A percentile compares a stretch with the other conserved stretches of the same genome.
Evolutionary conservation across 805 yeast species (phyloP).

Genomic region (Candida ulmi): DNA sequence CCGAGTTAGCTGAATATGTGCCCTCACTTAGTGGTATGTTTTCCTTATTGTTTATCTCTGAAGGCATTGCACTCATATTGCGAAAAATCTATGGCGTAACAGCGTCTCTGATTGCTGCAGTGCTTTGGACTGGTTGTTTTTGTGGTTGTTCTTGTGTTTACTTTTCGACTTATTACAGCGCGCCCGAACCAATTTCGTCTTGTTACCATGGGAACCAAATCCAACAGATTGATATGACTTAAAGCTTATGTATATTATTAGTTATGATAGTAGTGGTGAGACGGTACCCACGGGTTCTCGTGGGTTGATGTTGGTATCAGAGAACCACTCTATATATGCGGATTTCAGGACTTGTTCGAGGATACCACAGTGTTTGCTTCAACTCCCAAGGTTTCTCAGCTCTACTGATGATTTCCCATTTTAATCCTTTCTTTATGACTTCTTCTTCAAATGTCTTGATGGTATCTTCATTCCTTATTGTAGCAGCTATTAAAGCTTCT

Average conservation of each 20-base stretch:
- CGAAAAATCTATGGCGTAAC: too few relatives aligned
- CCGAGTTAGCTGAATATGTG: neutral
- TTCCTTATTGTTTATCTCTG: neutral
- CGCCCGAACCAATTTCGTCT: neutral
- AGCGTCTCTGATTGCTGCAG: too few relatives aligned
- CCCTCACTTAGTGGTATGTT: neutral
- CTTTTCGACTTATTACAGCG: too few relatives aligned
- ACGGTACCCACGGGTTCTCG: too few relatives aligned
- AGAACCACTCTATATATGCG: constrained; percentile 8
- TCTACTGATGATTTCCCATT: constrained; percentile 10
- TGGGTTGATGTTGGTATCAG: too few relatives aligned
- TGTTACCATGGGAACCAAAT: too few relatives aligned
- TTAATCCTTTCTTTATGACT: constrained; percentile 21
- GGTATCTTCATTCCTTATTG: constrained; percentile 61
- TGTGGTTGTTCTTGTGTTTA: neutral
- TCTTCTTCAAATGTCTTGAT: constrained; percentile 35
- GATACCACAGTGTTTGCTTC: constrained; percentile 20
- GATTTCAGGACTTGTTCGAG: constrained; percentile 13
- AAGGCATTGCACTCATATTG: neutral
- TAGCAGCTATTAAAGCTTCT: constrained; percentile 60
- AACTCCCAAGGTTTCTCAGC: constrained; percentile 18
- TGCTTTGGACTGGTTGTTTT: neutral
- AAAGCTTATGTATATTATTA: too few relatives aligned
- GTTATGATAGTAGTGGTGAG: too few relatives aligned
- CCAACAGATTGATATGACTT: too few relatives aligned